These are phyloP conservation scores for Leucocoprinus sp. DNA, from an alignment of 768 basidiomycete genomes.

Conservation along the genomic window DNA sequence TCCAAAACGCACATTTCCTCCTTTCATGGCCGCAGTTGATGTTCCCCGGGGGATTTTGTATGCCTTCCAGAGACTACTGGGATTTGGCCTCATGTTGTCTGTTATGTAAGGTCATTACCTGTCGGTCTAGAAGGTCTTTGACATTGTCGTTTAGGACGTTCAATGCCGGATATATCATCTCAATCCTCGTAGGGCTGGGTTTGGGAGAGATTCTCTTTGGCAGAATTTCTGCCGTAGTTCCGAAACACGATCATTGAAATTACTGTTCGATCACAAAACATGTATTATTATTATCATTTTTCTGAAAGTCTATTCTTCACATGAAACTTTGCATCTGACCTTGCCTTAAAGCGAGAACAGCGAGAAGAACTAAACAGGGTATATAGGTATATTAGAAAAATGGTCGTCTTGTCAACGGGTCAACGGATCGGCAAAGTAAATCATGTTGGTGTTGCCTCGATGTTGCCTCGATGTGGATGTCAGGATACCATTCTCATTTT, in stretches of 20 bases:
- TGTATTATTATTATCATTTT: too few relatives aligned
- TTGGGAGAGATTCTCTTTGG: slow-evolving; percentile 72
- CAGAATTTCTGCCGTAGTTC: slow-evolving; percentile 26
- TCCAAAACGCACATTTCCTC: slow-evolving; percentile 35
- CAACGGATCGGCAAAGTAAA: too few relatives aligned
- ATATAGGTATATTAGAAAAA: too few relatives aligned
- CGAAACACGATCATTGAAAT: slow-evolving; percentile 14
- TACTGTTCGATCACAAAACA: background rate
- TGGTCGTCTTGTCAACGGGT: too few relatives aligned
- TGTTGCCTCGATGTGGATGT: too few relatives aligned
- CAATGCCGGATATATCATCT: slow-evolving; percentile 68
- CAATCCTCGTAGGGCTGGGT: slow-evolving; percentile 62
- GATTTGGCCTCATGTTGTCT: slow-evolving; percentile 71
- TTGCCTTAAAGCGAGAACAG: too few relatives aligned
- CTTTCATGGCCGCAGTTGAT: slow-evolving; percentile 65
- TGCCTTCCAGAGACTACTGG: slow-evolving; percentile 51
- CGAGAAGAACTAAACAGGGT: too few relatives aligned
- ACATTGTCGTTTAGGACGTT: slow-evolving; percentile 55
- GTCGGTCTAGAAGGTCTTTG: background rate
- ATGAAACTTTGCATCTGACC: too few relatives aligned
- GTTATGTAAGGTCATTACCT: slow-evolving; percentile 51
- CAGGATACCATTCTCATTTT: too few relatives aligned
- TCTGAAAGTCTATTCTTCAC: too few relatives aligned
- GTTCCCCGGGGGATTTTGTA: slow-evolving; percentile 61
- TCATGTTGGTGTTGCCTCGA: too few relatives aligned